phyloP scores from a whole-genome alignment of 2,329 filamentous ascomycete species.

The Penicillium sp. region DNA sequence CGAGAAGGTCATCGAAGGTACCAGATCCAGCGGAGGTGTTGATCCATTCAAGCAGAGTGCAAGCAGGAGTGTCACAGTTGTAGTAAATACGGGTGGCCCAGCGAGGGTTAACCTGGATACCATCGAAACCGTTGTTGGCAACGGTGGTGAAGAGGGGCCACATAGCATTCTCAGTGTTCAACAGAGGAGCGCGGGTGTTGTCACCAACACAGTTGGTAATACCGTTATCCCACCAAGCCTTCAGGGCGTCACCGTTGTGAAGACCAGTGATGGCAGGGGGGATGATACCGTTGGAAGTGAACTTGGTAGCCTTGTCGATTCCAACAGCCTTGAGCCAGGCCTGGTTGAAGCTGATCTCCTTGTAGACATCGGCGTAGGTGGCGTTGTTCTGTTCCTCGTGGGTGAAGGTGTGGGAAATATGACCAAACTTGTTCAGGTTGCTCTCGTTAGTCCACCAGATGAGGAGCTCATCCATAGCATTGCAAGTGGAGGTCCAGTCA shows the following conservation, averaged over 20 bases:
- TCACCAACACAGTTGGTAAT: constrained; percentile 64
- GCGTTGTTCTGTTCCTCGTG: constrained; percentile 62
- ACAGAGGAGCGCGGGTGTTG: constrained; percentile 59
- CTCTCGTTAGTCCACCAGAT: constrained; percentile 55
- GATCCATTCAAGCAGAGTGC: constrained; percentile 63
- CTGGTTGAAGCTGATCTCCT: constrained; percentile 63
- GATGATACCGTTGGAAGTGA: constrained; percentile 59
- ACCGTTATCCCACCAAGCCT: constrained; percentile 62
- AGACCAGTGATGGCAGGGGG: constrained; percentile 66
- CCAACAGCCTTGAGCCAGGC: constrained; percentile 60
- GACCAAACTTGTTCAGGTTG: constrained; percentile 58
- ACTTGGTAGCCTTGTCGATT: constrained; percentile 49
- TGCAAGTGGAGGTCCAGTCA: constrained; percentile 54
- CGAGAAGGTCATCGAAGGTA: constrained; percentile 55
- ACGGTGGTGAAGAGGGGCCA: constrained; percentile 59
- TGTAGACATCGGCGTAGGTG: constrained; percentile 58
- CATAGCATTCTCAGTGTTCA: constrained; percentile 56
- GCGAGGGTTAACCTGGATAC: constrained; percentile 60
- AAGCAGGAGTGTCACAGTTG: constrained; percentile 61
- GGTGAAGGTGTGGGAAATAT: constrained; percentile 65
- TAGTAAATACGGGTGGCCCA: constrained; percentile 67
- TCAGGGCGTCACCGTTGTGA: constrained; percentile 65
- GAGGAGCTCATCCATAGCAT: constrained; percentile 52
- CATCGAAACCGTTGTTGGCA: constrained; percentile 55
- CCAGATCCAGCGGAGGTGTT: constrained; percentile 59